Conservation (phyloP, 208 protist genomes). For the Leishmania tropica region DNA sequence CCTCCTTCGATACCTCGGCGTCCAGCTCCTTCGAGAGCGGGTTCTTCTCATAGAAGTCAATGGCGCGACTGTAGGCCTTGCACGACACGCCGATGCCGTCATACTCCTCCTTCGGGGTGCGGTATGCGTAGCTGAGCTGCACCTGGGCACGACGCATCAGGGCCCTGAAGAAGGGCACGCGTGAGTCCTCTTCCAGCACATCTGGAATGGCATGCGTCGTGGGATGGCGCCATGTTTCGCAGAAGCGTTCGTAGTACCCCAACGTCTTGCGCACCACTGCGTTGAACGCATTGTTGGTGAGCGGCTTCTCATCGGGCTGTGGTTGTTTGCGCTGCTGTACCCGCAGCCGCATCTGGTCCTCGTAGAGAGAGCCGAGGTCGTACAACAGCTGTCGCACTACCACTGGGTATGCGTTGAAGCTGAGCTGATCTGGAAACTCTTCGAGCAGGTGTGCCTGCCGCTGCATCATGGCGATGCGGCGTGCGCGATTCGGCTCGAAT, state of each 20-base stretch:
- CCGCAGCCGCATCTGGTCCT: conserved; percentile 72
- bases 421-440: conserved; percentile 75
- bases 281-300: conserved; percentile 77
- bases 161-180: conserved; percentile 78
- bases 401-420: conserved; percentile 86
- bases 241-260: conserved; percentile 74
- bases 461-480: conserved; percentile 82
- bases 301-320: conserved; percentile 48
- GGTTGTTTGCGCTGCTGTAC: conserved; percentile 59
- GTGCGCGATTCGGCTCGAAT: conserved; percentile 65
- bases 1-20: conserved; percentile 44
- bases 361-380: conserved; percentile 79
- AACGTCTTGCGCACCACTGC: conserved; percentile 52
- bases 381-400: conserved; percentile 83
- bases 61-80: conserved; percentile 54
- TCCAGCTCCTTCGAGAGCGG: conserved; percentile 23
- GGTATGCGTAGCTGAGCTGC: conserved; percentile 47
- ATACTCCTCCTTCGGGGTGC: conserved; percentile 76
- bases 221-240: conserved; percentile 75
- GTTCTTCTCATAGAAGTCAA: conserved; percentile 71
- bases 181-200: conserved; percentile 67
- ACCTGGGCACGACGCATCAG: conserved; percentile 77
- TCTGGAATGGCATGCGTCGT: conserved; percentile 50
- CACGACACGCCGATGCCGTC: conserved; percentile 57
- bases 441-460: conserved; percentile 68